Evolutionary conservation across 768 basidiomycete species (phyloP).

Genomic region (Suillus alpinus): DNA sequence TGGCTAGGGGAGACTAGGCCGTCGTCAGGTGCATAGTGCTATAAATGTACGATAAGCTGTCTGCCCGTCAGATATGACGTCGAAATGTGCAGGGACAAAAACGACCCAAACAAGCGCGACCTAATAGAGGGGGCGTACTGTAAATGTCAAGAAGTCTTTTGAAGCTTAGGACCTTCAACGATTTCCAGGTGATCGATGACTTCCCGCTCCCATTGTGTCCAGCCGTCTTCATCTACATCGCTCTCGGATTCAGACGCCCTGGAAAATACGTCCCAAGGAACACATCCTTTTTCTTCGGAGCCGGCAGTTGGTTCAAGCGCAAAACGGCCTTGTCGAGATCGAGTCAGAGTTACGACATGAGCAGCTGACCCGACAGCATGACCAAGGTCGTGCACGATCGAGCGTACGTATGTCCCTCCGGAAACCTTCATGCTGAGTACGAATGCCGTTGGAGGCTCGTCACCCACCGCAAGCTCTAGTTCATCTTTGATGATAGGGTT

Average conservation of each 20-base stretch:
- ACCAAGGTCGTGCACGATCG: conserved; percentile 91
- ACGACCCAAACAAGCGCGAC: not conserved
- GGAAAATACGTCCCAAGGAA: conserved; percentile 74
- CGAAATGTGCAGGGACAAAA: not conserved
- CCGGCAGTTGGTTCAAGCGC: conserved; percentile 44
- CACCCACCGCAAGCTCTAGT: conserved; percentile 22
- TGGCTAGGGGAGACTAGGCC: not conserved
- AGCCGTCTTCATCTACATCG: conserved; percentile 64
- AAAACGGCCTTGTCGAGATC: conserved; percentile 88
- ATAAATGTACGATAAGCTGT: conserved; percentile 1
- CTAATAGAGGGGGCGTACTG: not conserved
- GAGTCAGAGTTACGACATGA: conserved; percentile 87
- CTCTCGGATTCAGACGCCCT: conserved; percentile 52
- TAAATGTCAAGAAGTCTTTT: conserved; percentile 4
- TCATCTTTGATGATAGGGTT: conserved; percentile 34
- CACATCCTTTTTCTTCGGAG: conserved; percentile 56
- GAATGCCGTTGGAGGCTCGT: conserved; percentile 68
- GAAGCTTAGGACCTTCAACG: conserved; percentile 35
- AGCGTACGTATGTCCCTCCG: conserved; percentile 95
- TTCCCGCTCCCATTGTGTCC: conserved; percentile 79
- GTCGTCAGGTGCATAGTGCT: not conserved
- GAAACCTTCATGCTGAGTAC: conserved; percentile 91
- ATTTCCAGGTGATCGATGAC: conserved; percentile 67
- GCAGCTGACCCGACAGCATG: conserved; percentile 82
- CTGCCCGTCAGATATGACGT: not conserved